Evolutionary conservation across 371 early-diverging fungal species (phyloP).

Genomic region (Choanephora cucurbitarum): DNA sequence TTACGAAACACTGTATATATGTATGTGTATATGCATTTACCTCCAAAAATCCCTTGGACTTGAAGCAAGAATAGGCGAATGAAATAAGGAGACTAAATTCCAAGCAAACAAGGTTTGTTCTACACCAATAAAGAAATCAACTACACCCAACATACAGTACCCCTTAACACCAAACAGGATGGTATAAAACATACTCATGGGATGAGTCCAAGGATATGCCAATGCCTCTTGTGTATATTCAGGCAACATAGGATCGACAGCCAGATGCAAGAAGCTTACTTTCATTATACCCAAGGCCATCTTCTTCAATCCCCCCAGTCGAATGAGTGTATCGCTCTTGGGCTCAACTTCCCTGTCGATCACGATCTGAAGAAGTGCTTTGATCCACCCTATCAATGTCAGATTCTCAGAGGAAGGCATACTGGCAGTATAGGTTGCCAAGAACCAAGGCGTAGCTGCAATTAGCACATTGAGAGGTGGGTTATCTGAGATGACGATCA

Average conservation of each 20-base stretch:
- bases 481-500: constrained; percentile 18
- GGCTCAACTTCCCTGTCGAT: not conserved
- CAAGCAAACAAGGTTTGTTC: constrained; percentile 26
- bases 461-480: constrained; percentile 16
- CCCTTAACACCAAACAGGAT: constrained; percentile 29
- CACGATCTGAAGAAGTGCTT: not conserved
- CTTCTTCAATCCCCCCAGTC: constrained; percentile 26
- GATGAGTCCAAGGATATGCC: constrained; percentile 27
- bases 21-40: constrained; percentile 21
- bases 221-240: constrained; percentile 15
- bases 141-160: constrained; percentile 27
- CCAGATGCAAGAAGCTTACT: constrained; percentile 16
- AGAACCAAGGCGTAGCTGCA: constrained; percentile 26
- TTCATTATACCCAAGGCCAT: constrained; percentile 28
- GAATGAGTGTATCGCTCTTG: constrained; percentile 1
- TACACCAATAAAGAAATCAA: constrained; percentile 29
- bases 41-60: constrained; percentile 50
- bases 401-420: constrained; percentile 19
- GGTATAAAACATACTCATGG: constrained; percentile 18
- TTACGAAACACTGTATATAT: no score
- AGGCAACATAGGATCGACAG: constrained; percentile 27
- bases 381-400: constrained; percentile 1
- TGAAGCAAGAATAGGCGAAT: constrained; percentile 34
- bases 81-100: constrained; percentile 25
- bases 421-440: constrained; percentile 21